These are phyloP conservation scores for Diutina mesorugosa DNA, from an alignment of 1,139 yeast species.

Conservation along the genomic window DNA sequence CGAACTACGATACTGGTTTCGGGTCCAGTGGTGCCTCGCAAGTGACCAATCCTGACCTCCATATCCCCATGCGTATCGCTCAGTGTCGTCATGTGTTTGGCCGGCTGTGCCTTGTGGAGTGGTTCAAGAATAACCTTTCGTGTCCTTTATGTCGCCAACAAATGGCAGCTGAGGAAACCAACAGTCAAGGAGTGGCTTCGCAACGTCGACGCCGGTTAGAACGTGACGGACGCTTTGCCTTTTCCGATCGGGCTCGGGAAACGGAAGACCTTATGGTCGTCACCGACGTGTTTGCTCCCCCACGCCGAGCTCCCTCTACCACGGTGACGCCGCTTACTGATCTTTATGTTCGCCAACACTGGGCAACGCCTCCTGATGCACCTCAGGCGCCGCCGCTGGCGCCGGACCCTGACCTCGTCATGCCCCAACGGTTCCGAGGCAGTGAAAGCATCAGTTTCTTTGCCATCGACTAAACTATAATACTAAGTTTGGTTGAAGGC, in stretches of 20 bases:
- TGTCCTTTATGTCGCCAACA: slow-evolving; percentile 36
- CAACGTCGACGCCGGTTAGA: not conserved
- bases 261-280: slow-evolving; percentile 7
- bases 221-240: not conserved
- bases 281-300: slow-evolving; percentile 28
- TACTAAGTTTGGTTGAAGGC: no score
- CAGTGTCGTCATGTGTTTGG: slow-evolving; percentile 31
- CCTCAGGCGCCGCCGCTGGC: not conserved
- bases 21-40: slow-evolving; percentile 9
- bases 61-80: slow-evolving; percentile 31
- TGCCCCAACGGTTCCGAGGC: not conserved
- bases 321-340: slow-evolving; percentile 30
- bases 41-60: slow-evolving; percentile 12
- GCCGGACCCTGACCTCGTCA: slow-evolving; percentile 5
- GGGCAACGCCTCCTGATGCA: slow-evolving; percentile 17
- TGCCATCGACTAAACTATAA: not conserved
- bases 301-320: slow-evolving; percentile 24
- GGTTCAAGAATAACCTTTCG: slow-evolving; percentile 28
- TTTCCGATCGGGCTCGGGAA: not conserved
- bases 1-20: slow-evolving; percentile 10
- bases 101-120: slow-evolving; percentile 27
- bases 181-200: not conserved
- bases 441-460: not conserved
- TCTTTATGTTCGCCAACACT: slow-evolving; percentile 23
- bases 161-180: slow-evolving; percentile 13